phyloP scores from a whole-genome alignment of 306 rosid genomes.

The Macrotyloma uniflorum region DNA sequence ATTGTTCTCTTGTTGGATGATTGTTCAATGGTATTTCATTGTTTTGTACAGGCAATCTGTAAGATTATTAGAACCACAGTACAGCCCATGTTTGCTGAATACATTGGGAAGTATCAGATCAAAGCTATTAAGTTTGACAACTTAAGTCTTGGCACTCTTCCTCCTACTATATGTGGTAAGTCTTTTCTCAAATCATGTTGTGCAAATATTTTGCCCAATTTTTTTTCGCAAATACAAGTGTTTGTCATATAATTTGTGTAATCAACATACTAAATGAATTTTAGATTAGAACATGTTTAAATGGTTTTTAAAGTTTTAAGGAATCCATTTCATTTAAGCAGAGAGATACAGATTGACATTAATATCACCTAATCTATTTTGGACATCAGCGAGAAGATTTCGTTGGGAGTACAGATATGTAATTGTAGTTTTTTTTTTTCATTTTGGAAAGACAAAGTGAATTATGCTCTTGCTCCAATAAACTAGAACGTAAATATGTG shows the following conservation, averaged over 20 bases:
- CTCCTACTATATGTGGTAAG: constrained; percentile 79
- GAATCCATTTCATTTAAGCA: background rate
- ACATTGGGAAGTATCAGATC: constrained; percentile 72
- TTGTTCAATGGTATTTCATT: constrained; percentile 30
- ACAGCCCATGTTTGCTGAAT: constrained; percentile 66
- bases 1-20: background rate
- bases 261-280: background rate
- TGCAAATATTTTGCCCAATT: background rate
- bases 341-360: background rate
- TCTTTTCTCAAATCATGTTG: background rate
- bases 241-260: constrained; percentile 9
- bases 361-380: background rate
- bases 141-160: constrained; percentile 82
- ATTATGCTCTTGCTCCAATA: background rate
- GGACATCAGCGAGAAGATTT: background rate
- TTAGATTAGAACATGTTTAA: background rate
- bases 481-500: background rate
- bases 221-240: background rate
- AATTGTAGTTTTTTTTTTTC: background rate
- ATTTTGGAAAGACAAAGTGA: background rate
- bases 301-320: constrained; percentile 12
- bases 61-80: constrained; percentile 55
- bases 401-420: background rate
- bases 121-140: constrained; percentile 67
- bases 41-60: constrained; percentile 70